Evolutionary conservation across 345 rosid species (phyloP).

Genomic region (Kandelia obovata): DNA sequence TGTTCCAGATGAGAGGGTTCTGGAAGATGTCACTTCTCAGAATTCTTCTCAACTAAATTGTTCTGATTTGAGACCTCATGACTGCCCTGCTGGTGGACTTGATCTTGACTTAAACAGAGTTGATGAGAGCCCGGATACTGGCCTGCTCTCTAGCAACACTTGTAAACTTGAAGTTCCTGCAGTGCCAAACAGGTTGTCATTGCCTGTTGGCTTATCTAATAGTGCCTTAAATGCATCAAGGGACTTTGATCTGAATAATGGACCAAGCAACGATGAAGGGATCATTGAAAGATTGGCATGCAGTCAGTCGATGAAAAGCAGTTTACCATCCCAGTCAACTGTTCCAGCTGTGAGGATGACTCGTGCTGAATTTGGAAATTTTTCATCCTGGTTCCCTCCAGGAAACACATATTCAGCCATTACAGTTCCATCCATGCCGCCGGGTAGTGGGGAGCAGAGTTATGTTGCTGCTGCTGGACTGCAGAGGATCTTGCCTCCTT

Average conservation of each 20-base stretch:
- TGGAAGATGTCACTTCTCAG: slow-evolving; percentile 59
- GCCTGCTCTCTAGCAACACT: slow-evolving; percentile 32
- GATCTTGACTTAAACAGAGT: slow-evolving; percentile 81
- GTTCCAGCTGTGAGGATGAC: slow-evolving; percentile 48
- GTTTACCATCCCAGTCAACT: slow-evolving; percentile 46
- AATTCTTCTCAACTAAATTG: slow-evolving; percentile 31
- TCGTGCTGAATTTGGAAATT: slow-evolving; percentile 45
- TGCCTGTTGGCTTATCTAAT: slow-evolving; percentile 28
- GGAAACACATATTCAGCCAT: slow-evolving; percentile 53
- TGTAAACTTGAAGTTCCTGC: slow-evolving; percentile 37
- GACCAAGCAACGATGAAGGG: slow-evolving; percentile 58
- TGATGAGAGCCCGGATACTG: slow-evolving; percentile 58
- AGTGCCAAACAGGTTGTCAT: slow-evolving; percentile 34
- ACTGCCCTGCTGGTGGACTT: slow-evolving; percentile 50
- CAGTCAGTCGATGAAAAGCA: slow-evolving; percentile 42
- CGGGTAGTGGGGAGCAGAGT: slow-evolving; percentile 67
- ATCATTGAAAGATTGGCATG: slow-evolving; percentile 44
- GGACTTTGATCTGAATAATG: slow-evolving; percentile 90
- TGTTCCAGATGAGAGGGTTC: slow-evolving; percentile 72
- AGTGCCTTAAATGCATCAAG: slow-evolving; percentile 39
- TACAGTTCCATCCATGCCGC: slow-evolving; percentile 51
- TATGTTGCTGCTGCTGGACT: slow-evolving; percentile 54
- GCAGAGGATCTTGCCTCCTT: slow-evolving; percentile 60
- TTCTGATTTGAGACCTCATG: slow-evolving; percentile 32
- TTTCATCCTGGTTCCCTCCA: slow-evolving; percentile 63